Evolutionary conservation across 352 stramenopile genomes (phyloP), one percentile per base, ranked within the genome.

Genomic region (Pythium grandisporangium): DNA sequence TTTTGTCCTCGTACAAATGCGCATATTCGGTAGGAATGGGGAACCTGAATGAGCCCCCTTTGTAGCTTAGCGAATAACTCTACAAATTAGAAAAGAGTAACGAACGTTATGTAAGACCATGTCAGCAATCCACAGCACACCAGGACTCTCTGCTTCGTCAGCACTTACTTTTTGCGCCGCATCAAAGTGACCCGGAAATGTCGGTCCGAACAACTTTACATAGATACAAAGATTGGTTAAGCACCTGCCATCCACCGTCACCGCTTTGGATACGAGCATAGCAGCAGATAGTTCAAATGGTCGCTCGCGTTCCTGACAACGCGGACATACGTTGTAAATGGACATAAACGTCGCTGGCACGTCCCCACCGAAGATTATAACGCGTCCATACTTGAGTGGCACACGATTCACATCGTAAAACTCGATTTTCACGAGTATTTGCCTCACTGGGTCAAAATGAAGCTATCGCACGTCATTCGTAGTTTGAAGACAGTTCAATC

Each of bases 311-410:
- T n/a, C n/a, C 7, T 3, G 37, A 25, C 6, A 20, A 13, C 10
- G 5, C 34, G 14, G 30, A 45, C 58, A 25, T 60, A 93, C 80
- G 36, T 93, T 88, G 61, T 93, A 93, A 12, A 93, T 64, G 17
- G 80, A 90, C 70, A 91, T 88, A 58, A 90, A 93, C 22, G 80
- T 91, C 24, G 80, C 70, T 8, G 72, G 61, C 42, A 84, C 66
- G 22, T 83, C 70, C 4, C 78, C 79, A 3, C 80, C 77, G 46
- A 90, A 93, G 48, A 93, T 84, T 42, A 87, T 66, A 11, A 88
- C 76, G 40, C 77, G 79, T 19, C 77, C 77, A 48, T 85, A 89
- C 52, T 88, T 86, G 19, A 93, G 54, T 21, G 77, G 61, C 16
- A 93, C 66, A 17, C 59, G 63, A 51, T 88, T 86, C 46, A 93